phyloP scores from a whole-genome alignment of 164 flowering plant genomes.

The Hamamelis virginiana region DNA sequence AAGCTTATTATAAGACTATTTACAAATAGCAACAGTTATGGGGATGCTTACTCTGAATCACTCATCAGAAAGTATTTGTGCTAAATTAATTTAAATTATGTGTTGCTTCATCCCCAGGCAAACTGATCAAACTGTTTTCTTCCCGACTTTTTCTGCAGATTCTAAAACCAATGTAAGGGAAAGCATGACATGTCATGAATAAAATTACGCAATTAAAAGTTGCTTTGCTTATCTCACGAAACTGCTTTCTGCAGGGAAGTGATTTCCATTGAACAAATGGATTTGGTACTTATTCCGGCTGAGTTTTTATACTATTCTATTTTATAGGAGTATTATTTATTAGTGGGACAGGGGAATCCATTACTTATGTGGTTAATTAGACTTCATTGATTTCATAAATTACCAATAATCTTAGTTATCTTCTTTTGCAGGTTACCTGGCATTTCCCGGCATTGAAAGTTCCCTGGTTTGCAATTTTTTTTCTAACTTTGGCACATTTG shows the following conservation, averaged over 20 bases:
- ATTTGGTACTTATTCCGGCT: too few species aligned
- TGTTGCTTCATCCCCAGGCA: too few species aligned
- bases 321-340: not conserved
- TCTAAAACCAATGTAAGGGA: not conserved
- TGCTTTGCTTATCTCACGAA: not conserved
- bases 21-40: too few species aligned
- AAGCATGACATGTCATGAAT: not conserved
- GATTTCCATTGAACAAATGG: not conserved
- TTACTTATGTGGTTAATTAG: not conserved
- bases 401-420: not conserved
- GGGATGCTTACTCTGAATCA: too few species aligned
- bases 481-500: conserved; percentile 6
- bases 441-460: conserved; percentile 37
- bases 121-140: too few species aligned
- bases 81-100: too few species aligned
- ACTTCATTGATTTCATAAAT: not conserved
- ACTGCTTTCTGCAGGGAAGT: not conserved
- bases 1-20: too few species aligned
- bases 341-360: not conserved
- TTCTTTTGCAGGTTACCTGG: conserved; percentile 46
- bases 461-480: conserved; percentile 51
- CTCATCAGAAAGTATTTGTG: too few species aligned
- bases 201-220: not conserved
- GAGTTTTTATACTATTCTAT: not conserved
- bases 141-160: too few species aligned